phyloP scores from a whole-genome alignment of 352 stramenopile genomes.

The Phytophthora europaea region DNA sequence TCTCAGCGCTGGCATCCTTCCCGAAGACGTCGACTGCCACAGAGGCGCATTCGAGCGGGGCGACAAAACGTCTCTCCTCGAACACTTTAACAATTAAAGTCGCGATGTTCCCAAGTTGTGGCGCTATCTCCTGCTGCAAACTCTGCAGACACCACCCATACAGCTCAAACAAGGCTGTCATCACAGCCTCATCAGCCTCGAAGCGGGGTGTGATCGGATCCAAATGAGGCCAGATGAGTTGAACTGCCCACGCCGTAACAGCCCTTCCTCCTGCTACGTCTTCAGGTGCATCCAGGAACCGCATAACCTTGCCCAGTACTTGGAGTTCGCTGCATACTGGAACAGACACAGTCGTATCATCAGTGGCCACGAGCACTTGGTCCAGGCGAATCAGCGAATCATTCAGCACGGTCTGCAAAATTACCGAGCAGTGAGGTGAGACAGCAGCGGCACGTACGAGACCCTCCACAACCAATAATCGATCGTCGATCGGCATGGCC shows the following conservation, averaged over 20 bases:
- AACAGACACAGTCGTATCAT: constrained; percentile 26
- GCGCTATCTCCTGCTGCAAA: constrained; percentile 63
- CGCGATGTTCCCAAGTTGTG: constrained; percentile 58
- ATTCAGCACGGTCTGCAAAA: constrained; percentile 60
- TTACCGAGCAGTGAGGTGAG: constrained; percentile 57
- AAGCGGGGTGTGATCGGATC: constrained; percentile 52
- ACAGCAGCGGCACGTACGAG: constrained; percentile 62
- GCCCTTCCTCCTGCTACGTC: constrained; percentile 58
- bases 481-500: constrained; percentile 60
- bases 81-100: constrained; percentile 74
- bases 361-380: constrained; percentile 42
- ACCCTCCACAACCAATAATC: constrained; percentile 73
- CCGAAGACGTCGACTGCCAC: constrained; percentile 80
- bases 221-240: constrained; percentile 71
- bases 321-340: constrained; percentile 69
- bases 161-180: constrained; percentile 72
- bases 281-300: constrained; percentile 69
- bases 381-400: constrained; percentile 63
- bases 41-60: constrained; percentile 72
- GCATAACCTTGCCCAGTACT: constrained; percentile 71
- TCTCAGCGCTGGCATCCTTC: constrained; percentile 47
- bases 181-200: constrained; percentile 50
- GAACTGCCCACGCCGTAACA: constrained; percentile 58
- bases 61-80: constrained; percentile 57
- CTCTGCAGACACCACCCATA: constrained; percentile 82